phyloP scores from a whole-genome alignment of 352 stramenopile species.

The Pythium coloratum region DNA sequence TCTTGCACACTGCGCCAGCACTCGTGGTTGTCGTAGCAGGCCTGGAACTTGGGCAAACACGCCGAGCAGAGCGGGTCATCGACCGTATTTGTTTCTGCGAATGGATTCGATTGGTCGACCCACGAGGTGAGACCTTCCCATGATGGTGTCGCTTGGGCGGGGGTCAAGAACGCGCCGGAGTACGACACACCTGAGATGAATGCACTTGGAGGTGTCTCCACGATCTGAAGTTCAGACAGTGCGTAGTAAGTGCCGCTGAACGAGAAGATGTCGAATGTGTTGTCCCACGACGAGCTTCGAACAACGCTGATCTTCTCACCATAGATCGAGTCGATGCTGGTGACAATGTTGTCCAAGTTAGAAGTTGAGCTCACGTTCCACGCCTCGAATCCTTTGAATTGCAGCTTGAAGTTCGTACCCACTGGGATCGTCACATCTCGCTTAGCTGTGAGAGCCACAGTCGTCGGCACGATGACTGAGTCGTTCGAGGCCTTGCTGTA shows the following conservation, averaged over 20 bases:
- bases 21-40: constrained; percentile 14
- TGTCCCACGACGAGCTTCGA: background rate
- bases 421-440: background rate
- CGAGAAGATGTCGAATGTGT: background rate
- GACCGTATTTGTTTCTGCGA: background rate
- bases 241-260: background rate
- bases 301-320: background rate
- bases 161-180: background rate
- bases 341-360: background rate
- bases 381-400: background rate
- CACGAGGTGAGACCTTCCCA: constrained; percentile 14
- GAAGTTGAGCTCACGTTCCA: background rate
- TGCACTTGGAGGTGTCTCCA: background rate
- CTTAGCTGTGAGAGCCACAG: background rate
- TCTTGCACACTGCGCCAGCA: constrained; percentile 24
- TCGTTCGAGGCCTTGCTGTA: background rate
- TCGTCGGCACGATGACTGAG: constrained; percentile 7
- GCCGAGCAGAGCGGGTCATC: background rate
- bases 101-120: background rate
- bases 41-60: constrained; percentile 20
- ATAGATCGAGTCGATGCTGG: background rate
- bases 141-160: background rate
- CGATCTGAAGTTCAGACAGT: background rate
- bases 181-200: background rate
- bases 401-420: background rate